phyloP scores from a whole-genome alignment of 2,329 filamentous ascomycete species.

The Phoma sp. region DNA sequence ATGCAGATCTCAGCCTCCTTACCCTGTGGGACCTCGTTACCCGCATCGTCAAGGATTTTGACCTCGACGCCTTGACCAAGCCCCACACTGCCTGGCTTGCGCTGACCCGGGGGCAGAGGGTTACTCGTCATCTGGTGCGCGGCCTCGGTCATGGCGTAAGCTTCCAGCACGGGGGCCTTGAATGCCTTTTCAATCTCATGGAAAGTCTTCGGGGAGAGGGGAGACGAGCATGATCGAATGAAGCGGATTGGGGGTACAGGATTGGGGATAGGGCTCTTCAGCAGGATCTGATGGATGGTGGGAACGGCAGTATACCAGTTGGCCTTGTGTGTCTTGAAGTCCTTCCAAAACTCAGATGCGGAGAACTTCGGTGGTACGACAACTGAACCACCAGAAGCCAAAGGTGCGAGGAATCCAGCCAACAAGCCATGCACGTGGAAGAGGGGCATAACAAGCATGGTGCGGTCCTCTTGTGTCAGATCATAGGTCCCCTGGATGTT shows the following conservation, averaged over 20 bases:
- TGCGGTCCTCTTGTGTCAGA: conserved; percentile 74
- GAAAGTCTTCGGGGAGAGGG: conserved; percentile 82
- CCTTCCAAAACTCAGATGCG: conserved; percentile 80
- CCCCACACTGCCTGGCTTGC: conserved; percentile 83
- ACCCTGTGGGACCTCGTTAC: conserved; percentile 72
- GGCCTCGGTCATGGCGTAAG: conserved; percentile 92
- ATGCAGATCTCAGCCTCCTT: conserved; percentile 84
- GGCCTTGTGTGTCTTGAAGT: conserved; percentile 76
- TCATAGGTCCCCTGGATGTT: conserved; percentile 83
- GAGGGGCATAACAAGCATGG: conserved; percentile 87
- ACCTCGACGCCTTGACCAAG: conserved; percentile 84
- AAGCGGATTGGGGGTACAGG: conserved; percentile 79
- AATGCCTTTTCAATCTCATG: conserved; percentile 79
- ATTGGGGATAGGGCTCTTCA: conserved; percentile 73
- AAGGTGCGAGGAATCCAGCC: conserved; percentile 79
- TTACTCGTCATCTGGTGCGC: conserved; percentile 83
- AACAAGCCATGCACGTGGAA: conserved; percentile 92
- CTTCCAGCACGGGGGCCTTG: conserved; percentile 82
- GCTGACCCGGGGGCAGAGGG: conserved; percentile 68
- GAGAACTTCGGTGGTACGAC: conserved; percentile 83
- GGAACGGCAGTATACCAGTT: conserved; percentile 96
- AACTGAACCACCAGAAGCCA: conserved; percentile 78
- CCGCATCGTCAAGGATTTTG: conserved; percentile 75
- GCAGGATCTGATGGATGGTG: conserved; percentile 88
- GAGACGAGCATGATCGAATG: conserved; percentile 86